These are phyloP conservation scores for Oryza nivara DNA, from an alignment of 176 grass and related monocot species.

Conservation along the genomic window DNA sequence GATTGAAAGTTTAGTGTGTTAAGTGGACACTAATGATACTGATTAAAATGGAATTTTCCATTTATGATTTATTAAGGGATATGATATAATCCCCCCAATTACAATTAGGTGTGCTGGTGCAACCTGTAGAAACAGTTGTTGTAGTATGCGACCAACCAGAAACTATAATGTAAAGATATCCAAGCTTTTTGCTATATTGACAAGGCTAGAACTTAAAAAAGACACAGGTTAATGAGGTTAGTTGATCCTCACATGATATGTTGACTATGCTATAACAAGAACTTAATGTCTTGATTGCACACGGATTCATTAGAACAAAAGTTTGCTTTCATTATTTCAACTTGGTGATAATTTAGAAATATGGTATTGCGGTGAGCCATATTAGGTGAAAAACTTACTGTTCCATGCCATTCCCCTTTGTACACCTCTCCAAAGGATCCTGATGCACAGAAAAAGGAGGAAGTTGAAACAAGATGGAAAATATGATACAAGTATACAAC, in stretches of 20 bases:
- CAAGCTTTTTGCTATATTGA: not conserved
- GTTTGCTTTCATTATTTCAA: not conserved
- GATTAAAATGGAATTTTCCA: not conserved
- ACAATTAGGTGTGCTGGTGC: conserved; percentile 8
- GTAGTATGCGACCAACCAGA: not conserved
- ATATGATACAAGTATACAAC: conserved; percentile 3
- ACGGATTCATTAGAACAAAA: conserved; percentile 3
- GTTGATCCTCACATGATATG: not conserved
- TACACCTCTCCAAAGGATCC: conserved; percentile 99
- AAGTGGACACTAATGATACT: not conserved
- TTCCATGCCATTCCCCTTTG: conserved; percentile 96
- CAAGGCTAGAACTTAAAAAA: conserved; percentile 2
- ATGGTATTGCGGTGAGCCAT: not conserved
- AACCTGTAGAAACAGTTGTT: conserved; percentile 22
- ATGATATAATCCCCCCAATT: conserved; percentile 22
- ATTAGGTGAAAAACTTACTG: conserved; percentile 65
- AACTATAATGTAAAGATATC: conserved; percentile 1
- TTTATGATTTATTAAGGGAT: conserved; percentile 14
- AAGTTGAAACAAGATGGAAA: conserved; percentile 31
- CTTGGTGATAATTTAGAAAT: conserved; percentile 22
- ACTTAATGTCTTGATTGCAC: conserved; percentile 10
- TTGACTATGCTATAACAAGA: conserved; percentile 27
- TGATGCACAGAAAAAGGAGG: conserved; percentile 35
- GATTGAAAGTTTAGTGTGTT: not conserved
- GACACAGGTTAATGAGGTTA: not conserved